These are phyloP conservation scores for Hanseniaspora uvarum DNA, from an alignment of 1,139 yeast genomes.

Conservation along the genomic window DNA sequence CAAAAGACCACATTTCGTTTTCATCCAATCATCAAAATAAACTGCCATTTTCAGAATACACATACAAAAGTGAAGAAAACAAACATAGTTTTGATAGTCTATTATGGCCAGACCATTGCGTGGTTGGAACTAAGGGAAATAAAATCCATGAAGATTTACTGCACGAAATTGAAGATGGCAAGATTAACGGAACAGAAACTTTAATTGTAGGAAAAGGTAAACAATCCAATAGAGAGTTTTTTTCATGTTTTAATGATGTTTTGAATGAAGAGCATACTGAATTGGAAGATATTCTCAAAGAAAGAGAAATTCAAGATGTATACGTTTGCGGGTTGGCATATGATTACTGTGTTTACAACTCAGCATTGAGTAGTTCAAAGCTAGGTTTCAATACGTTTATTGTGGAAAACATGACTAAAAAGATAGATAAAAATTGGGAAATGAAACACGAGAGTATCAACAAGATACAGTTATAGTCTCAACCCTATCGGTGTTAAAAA, in stretches of 20 bases:
- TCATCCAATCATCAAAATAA: conserved; percentile 52
- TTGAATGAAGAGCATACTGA: conserved; percentile 70
- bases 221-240: conserved; percentile 64
- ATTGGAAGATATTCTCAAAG: conserved; percentile 40
- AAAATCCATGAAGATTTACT: conserved; percentile 38
- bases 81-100: conserved; percentile 34
- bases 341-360: conserved; percentile 72
- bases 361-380: conserved; percentile 57
- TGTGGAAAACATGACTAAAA: conserved; percentile 42
- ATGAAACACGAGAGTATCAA: background rate
- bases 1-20: conserved; percentile 64
- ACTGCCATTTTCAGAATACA: conserved; percentile 47
- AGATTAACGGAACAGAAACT: conserved; percentile 58
- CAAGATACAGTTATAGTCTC: background rate
- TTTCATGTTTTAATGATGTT: conserved; percentile 76
- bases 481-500: background rate
- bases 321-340: conserved; percentile 73
- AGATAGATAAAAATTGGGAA: conserved; percentile 36
- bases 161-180: conserved; percentile 16
- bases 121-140: conserved; percentile 60
- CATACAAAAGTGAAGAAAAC: conserved; percentile 40
- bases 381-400: conserved; percentile 58
- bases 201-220: conserved; percentile 57
- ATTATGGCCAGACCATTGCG: conserved; percentile 88
- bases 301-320: conserved; percentile 45